phyloP scores from a whole-genome alignment of 2,329 filamentous ascomycete genomes.

The Dactylella cylindrospora region DNA sequence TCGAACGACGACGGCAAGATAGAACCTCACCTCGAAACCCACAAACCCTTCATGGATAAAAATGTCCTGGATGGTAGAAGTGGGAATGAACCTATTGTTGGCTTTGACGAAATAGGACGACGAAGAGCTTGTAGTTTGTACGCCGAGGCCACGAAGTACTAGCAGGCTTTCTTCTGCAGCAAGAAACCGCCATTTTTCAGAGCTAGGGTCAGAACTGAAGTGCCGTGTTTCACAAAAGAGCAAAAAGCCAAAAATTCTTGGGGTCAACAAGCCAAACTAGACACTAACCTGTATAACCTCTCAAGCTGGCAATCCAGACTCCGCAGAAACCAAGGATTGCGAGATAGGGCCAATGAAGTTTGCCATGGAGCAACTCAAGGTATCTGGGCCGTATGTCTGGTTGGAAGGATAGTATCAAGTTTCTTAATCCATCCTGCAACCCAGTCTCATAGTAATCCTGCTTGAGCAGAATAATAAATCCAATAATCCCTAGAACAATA shows the following conservation, averaged over 20 bases:
- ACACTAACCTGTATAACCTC: slow-evolving; percentile 40
- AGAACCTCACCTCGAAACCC: slow-evolving; percentile 87
- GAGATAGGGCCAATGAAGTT: slow-evolving; percentile 37
- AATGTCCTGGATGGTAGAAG: slow-evolving; percentile 86
- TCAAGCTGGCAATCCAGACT: slow-evolving; percentile 37
- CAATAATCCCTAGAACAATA: slow-evolving; percentile 53
- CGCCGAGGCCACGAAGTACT: slow-evolving; percentile 81
- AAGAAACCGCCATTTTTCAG: not conserved
- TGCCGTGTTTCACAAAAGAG: slow-evolving; percentile 19
- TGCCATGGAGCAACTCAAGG: slow-evolving; percentile 31
- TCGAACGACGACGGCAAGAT: slow-evolving; percentile 84
- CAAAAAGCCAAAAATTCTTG: slow-evolving; percentile 4
- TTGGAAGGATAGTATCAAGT: slow-evolving; percentile 11
- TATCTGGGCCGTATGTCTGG: slow-evolving; percentile 31
- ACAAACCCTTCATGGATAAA: slow-evolving; percentile 93
- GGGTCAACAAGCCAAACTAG: not conserved
- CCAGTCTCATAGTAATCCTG: slow-evolving; percentile 28
- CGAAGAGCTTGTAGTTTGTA: slow-evolving; percentile 78
- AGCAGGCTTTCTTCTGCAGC: slow-evolving; percentile 75
- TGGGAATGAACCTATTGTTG: slow-evolving; percentile 73
- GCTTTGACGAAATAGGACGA: slow-evolving; percentile 62
- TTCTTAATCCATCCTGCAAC: slow-evolving; percentile 30
- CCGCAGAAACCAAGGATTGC: slow-evolving; percentile 35
- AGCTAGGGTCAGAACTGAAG: not conserved
- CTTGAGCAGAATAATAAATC: slow-evolving; percentile 33